These are phyloP conservation scores for Aspergillus candidus DNA, from an alignment of 2,329 filamentous ascomycete species.

Conservation along the genomic window DNA sequence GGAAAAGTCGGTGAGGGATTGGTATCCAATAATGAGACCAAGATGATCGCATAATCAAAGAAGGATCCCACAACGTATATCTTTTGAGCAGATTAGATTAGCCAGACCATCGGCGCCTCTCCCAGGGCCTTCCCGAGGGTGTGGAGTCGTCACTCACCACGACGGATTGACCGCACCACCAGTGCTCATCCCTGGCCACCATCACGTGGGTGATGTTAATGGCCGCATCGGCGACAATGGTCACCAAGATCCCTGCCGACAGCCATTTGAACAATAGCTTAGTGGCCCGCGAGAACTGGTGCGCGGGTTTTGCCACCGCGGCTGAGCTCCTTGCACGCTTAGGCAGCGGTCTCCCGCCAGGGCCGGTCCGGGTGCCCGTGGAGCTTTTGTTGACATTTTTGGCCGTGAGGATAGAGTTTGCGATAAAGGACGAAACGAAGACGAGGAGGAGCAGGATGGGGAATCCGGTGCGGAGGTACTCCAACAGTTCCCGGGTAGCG, in stretches of 20 bases:
- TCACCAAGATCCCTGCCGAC: conserved; percentile 62
- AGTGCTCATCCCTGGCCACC: conserved; percentile 56
- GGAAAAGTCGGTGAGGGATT: conserved; percentile 72
- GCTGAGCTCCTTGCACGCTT: conserved; percentile 51
- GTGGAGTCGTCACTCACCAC: conserved; percentile 53
- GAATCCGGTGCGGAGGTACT: conserved; percentile 52
- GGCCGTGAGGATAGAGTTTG: conserved; percentile 53
- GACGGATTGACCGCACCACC: conserved; percentile 76
- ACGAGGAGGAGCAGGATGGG: conserved; percentile 59
- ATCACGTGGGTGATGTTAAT: conserved; percentile 72
- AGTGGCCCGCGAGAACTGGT: conserved; percentile 58
- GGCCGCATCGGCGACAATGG: conserved; percentile 68
- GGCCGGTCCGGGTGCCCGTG: conserved; percentile 58
- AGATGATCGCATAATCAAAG: conserved; percentile 79
- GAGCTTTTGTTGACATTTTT: conserved; percentile 42
- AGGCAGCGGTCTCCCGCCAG: conserved; percentile 81
- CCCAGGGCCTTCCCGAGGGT: background rate
- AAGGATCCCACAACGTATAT: conserved; percentile 79
- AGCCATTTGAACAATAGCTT: conserved; percentile 72
- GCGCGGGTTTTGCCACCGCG: conserved; percentile 44
- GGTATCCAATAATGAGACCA: conserved; percentile 81
- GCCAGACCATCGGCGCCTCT: background rate
- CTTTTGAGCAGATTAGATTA: conserved; percentile 40
- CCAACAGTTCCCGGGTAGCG: conserved; percentile 40
- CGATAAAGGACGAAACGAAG: conserved; percentile 58